These are phyloP conservation scores for Exophiala phaeomuriformis DNA, from an alignment of 2,329 filamentous ascomycete genomes.

Conservation along the genomic window DNA sequence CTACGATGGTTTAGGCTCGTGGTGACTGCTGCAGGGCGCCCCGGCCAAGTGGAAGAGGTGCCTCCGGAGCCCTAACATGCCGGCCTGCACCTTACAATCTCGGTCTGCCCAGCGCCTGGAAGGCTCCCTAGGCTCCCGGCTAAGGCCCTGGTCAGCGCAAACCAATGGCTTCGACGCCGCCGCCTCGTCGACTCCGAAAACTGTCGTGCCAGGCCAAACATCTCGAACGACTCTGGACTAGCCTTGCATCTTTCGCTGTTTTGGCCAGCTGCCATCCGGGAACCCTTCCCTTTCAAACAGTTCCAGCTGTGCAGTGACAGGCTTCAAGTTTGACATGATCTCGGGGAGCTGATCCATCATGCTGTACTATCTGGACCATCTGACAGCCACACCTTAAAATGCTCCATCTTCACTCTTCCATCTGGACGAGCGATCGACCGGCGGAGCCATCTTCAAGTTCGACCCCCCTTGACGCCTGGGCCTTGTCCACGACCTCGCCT, in stretches of 20 bases:
- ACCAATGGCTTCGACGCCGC: neutral
- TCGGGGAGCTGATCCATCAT: slow-evolving; percentile 9
- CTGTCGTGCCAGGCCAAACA: neutral
- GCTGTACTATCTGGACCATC: neutral
- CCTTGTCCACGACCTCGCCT: slow-evolving; percentile 13
- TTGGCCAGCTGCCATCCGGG: neutral
- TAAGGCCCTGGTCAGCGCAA: neutral
- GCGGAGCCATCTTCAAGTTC: neutral
- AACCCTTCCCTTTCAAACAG: no score
- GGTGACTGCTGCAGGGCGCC: no score
- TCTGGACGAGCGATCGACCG: slow-evolving; percentile 4
- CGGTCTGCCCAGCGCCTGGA: neutral
- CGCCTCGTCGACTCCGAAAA: neutral
- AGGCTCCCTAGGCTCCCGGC: neutral
- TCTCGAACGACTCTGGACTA: neutral
- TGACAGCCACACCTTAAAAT: slow-evolving; percentile 8
- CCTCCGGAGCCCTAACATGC: neutral
- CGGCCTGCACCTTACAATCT: neutral
- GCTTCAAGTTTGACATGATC: neutral
- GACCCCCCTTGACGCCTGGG: slow-evolving; percentile 11
- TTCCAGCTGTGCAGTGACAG: no score
- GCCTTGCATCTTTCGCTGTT: neutral
- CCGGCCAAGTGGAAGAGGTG: no score
- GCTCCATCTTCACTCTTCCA: no score
- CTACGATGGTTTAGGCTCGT: no score